Percentiles rank a stretch among this genome's conserved stretches.
phyloP scores from a whole-genome alignment of 352 stramenopile species.

The Pelagophyceae sp. region DNA sequence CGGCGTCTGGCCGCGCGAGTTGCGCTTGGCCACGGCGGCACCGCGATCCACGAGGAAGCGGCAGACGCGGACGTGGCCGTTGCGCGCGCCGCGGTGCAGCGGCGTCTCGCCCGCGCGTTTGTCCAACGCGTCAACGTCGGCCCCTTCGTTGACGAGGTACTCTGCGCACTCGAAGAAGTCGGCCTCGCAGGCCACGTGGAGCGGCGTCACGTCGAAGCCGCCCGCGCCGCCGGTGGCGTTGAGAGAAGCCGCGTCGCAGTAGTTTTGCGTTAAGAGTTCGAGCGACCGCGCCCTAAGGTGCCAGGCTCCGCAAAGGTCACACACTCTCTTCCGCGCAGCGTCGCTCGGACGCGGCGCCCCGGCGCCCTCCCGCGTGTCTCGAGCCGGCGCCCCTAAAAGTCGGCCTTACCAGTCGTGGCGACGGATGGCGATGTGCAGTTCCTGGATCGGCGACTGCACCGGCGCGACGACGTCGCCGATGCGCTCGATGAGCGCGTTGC shows the following conservation, averaged over 20 bases:
- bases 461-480: slow-evolving; percentile 14
- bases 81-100: neutral
- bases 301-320: no score
- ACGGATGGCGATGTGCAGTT: slow-evolving; percentile 4
- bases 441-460: neutral
- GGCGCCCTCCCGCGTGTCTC: no score
- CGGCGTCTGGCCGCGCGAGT: neutral
- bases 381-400: no score
- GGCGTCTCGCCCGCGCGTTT: neutral
- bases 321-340: no score
- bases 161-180: slow-evolving; percentile 13
- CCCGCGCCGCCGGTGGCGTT: neutral
- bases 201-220: neutral
- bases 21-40: neutral
- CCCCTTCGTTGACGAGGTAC: slow-evolving; percentile 2
- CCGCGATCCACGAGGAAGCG: neutral
- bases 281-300: neutral
- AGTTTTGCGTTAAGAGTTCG: neutral
- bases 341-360: no score
- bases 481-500: neutral
- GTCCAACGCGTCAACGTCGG: neutral
- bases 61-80: neutral
- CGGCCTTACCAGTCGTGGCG: slow-evolving; percentile 3
- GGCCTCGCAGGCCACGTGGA: slow-evolving; percentile 2
- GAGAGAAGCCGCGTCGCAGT: neutral